Evolutionary conservation across 2,329 filamentous ascomycete genomes (phyloP).

Genomic region (Cladophialophora chaetospira): DNA sequence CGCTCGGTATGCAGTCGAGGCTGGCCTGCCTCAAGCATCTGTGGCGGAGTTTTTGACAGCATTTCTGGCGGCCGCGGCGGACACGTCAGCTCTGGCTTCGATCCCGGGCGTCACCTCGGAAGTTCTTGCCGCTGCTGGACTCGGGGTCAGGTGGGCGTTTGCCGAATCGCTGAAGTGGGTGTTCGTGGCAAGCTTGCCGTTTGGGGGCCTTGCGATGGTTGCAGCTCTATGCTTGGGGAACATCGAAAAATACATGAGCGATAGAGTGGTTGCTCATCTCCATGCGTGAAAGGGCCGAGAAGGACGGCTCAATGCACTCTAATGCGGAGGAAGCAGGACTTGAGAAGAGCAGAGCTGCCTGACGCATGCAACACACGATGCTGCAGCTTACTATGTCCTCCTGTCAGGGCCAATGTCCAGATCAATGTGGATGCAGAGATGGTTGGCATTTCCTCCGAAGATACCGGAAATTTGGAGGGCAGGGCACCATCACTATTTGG

Average conservation of each 20-base stretch:
- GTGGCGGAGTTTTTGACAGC: slow-evolving; percentile 10
- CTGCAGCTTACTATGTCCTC: too few relatives aligned
- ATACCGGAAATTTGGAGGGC: too few relatives aligned
- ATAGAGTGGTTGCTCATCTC: slow-evolving; percentile 8
- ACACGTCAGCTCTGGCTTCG: neutral
- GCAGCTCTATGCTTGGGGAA: neutral
- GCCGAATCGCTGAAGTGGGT: slow-evolving; percentile 16
- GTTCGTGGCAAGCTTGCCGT: slow-evolving; percentile 14
- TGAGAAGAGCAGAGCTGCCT: too few relatives aligned
- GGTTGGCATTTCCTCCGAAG: too few relatives aligned
- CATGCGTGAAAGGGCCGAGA: too few relatives aligned
- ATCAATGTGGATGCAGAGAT: too few relatives aligned
- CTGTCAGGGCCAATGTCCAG: too few relatives aligned
- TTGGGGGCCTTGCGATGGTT: slow-evolving; percentile 14
- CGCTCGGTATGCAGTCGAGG: slow-evolving; percentile 11
- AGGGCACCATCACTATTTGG: too few relatives aligned
- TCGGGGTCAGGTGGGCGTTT: slow-evolving; percentile 18
- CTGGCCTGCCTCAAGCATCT: slow-evolving; percentile 2
- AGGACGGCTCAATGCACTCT: too few relatives aligned
- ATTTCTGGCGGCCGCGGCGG: slow-evolving; percentile 8
- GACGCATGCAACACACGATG: too few relatives aligned
- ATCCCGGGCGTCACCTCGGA: slow-evolving; percentile 1
- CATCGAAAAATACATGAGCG: slow-evolving; percentile 12
- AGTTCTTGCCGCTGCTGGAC: neutral
- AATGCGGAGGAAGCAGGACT: too few relatives aligned